Evolutionary conservation across 2,329 filamentous ascomycete species (phyloP), one percentile per base, ranked within the genome.

Genomic region (Aspergillus sp.): DNA sequence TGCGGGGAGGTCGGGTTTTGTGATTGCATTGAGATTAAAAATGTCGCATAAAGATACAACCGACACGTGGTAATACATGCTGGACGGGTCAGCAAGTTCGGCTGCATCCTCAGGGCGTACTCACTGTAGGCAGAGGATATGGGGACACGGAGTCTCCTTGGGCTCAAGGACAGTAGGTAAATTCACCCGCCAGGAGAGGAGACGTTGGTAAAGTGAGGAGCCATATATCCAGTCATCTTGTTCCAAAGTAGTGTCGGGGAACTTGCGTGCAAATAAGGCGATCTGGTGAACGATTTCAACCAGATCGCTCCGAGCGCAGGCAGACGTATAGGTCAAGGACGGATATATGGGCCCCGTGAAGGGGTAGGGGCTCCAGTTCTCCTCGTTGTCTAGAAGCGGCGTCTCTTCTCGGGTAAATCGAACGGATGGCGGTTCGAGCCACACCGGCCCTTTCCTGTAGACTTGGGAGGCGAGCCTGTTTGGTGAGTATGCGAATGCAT

Each of bases 391-490:
- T 4, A 63, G 42, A 3, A 45, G 32, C 9, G 46, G 50, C 3
- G 60, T 57, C 42, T 64, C 57, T 14, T 58, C 42, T 2, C 31
- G 47, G 2, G 55, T 57, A 23, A 61, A 62, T 23, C 21, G 36
- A n/a, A 58, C 50, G 14, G 50, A 45, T 13, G 61, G 61, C 1
- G 61, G 60, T 1, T 42, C 36, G 11, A 55, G 38, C 59, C 60
- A 62, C 3, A 49, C 53, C 2, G 57, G 53, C 11, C 42, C 21
- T 43, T 62, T 64, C 14, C 58, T 50, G 20, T 64, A 63, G 5
- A 64, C 61, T 41, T 63, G 60, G 2, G 60, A 55, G 5, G 55
- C 59, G n/a, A 64, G 46, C 6, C 61, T 64, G 25, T 48, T 16
- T 5, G 10, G 5, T 42, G 16, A 20, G 16, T 10, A 42, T 42